phyloP scores from a whole-genome alignment of 306 rosid species.

The Geum urbanum region DNA sequence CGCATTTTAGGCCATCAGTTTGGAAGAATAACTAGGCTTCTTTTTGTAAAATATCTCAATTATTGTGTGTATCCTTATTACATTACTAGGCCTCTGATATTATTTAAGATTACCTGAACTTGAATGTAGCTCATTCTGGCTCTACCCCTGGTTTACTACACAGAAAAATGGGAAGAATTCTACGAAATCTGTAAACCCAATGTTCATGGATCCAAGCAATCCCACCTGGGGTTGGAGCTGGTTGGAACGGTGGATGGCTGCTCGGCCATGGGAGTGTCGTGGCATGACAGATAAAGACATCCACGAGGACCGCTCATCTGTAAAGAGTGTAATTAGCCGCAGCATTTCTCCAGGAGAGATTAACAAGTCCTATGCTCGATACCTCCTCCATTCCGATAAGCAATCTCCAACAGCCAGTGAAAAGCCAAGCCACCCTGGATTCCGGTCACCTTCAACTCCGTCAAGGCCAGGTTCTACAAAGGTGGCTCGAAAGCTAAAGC shows the following conservation, averaged over 20 bases:
- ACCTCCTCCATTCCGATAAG: conserved; percentile 75
- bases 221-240: conserved; percentile 99
- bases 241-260: conserved; percentile 98
- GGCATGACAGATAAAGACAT: conserved; percentile 49
- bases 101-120: conserved; percentile 20
- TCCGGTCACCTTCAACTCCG: conserved; percentile 61
- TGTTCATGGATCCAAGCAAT: conserved; percentile 94
- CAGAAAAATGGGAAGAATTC: conserved; percentile 86
- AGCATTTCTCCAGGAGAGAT: conserved; percentile 68
- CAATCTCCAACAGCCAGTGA: conserved; percentile 79
- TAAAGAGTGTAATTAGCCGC: conserved; percentile 46
- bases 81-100: not conserved
- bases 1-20: not conserved
- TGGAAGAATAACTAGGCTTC: not conserved
- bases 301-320: conserved; percentile 51
- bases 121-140: conserved; percentile 12
- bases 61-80: not conserved
- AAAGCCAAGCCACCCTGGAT: conserved; percentile 46
- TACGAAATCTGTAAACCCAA: conserved; percentile 62
- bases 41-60: not conserved
- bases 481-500: conserved; percentile 44
- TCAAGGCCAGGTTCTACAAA: conserved; percentile 47
- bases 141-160: conserved; percentile 21
- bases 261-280: conserved; percentile 65
- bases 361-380: conserved; percentile 81